A percentile compares a stretch with the other conserved stretches of the same genome.
Conservation (phyloP, 257 asterid genomes). For the Nicotiana sylvestris region DNA sequence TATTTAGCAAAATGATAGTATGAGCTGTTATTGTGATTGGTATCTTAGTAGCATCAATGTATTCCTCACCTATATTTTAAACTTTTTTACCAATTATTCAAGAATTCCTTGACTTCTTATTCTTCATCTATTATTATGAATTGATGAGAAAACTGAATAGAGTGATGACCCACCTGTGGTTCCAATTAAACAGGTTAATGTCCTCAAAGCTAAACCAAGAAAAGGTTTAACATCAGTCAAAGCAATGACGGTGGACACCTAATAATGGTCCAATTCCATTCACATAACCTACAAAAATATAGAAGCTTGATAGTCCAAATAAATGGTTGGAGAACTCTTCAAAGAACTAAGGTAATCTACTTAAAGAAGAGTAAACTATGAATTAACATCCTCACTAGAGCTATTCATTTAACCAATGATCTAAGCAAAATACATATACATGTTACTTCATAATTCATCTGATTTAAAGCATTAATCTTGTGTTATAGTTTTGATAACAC, state of each 20-base stretch:
- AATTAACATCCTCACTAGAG: neutral
- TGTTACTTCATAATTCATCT: neutral
- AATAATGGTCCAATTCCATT: neutral
- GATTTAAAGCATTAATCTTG: neutral
- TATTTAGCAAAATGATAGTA: neutral
- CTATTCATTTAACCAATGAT: neutral
- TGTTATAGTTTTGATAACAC: neutral
- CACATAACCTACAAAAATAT: neutral
- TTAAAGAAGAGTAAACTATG: neutral
- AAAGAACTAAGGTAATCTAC: neutral
- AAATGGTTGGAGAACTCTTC: neutral
- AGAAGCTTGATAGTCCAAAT: neutral
- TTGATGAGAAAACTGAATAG: neutral
- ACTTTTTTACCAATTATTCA: neutral
- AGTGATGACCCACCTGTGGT: neutral
- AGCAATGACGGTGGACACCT: neutral
- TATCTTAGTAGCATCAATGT: neutral
- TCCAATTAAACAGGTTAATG: neutral
- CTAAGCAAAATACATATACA: neutral
- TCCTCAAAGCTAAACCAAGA: slow-evolving; percentile 6
- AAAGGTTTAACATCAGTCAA: slow-evolving; percentile 8
- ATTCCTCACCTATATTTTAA: neutral
- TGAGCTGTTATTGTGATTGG: neutral
- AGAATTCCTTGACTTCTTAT: neutral
- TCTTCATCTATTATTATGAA: neutral